A percentile compares a stretch with the other conserved stretches of the same genome.
These are phyloP conservation scores for Aspergillus pseudoviridinutans DNA, from an alignment of 2,329 filamentous ascomycete species.

Conservation along the genomic window DNA sequence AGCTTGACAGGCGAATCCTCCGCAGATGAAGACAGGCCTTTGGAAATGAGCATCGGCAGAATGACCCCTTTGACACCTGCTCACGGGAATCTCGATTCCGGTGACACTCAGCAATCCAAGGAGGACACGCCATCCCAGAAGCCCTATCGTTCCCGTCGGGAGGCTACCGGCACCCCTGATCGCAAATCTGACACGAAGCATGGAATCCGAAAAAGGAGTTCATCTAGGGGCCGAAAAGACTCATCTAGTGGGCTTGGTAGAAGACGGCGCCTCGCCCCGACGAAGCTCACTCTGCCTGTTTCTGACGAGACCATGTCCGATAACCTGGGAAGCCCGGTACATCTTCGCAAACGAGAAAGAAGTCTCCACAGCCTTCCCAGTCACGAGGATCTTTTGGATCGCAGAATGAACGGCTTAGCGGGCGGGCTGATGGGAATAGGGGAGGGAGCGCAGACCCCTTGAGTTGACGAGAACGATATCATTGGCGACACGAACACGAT, in stretches of 20 bases:
- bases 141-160: not conserved
- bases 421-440: slow-evolving; percentile 49
- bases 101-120: not conserved
- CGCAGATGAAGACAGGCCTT: slow-evolving; percentile 72
- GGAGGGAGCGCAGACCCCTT: slow-evolving; percentile 33
- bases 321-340: slow-evolving; percentile 16
- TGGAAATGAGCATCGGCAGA: slow-evolving; percentile 70
- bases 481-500: not conserved
- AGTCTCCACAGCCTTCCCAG: slow-evolving; percentile 53
- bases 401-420: slow-evolving; percentile 54
- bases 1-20: slow-evolving; percentile 56
- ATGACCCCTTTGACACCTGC: slow-evolving; percentile 19
- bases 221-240: slow-evolving; percentile 8
- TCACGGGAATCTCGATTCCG: slow-evolving; percentile 21
- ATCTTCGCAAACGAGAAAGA: slow-evolving; percentile 28
- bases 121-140: not conserved
- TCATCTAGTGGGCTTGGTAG: slow-evolving; percentile 6
- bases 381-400: slow-evolving; percentile 53
- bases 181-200: slow-evolving; percentile 5
- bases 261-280: slow-evolving; percentile 13
- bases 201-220: not conserved
- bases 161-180: not conserved
- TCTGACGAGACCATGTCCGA: slow-evolving; percentile 17
- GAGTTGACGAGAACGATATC: slow-evolving; percentile 3
- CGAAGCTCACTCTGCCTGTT: slow-evolving; percentile 16